These are phyloP conservation scores for Metarhizium guizhouense DNA, from an alignment of 2,329 filamentous ascomycete species.

Conservation along the genomic window DNA sequence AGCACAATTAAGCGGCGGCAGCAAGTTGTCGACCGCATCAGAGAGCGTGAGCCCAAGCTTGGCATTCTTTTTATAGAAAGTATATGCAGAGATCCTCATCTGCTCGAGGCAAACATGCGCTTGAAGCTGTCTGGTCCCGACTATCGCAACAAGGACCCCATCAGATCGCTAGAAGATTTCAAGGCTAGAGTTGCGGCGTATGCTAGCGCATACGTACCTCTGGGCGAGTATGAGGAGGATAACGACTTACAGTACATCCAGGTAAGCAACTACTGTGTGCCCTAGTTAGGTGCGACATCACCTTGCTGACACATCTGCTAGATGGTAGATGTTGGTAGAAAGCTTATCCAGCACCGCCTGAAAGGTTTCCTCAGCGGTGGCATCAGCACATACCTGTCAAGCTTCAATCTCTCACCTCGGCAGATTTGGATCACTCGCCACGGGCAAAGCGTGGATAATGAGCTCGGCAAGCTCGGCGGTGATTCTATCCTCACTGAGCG, in stretches of 20 bases:
- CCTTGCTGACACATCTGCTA: conserved; percentile 27
- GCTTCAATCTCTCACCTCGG: conserved; percentile 89
- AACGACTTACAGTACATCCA: conserved; percentile 91
- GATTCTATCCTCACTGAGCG: conserved; percentile 77
- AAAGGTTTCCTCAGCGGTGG: conserved; percentile 87
- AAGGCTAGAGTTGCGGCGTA: conserved; percentile 87
- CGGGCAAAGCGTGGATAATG: conserved; percentile 84
- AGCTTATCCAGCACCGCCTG: conserved; percentile 83
- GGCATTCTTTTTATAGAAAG: conserved; percentile 95
- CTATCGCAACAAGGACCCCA: conserved; percentile 88
- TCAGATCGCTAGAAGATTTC: conserved; percentile 79
- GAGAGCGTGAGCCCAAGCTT: conserved; percentile 72
- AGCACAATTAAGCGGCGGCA: conserved; percentile 83
- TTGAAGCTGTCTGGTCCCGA: conserved; percentile 92
- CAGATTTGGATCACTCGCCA: conserved; percentile 98
- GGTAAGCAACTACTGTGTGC: conserved; percentile 26
- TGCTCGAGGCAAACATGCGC: conserved; percentile 94
- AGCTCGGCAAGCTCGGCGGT: conserved; percentile 80
- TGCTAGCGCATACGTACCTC: conserved; percentile 84
- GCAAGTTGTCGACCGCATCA: conserved; percentile 75
- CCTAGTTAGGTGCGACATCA: neutral
- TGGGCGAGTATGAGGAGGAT: conserved; percentile 85
- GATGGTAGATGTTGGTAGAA: conserved; percentile 96
- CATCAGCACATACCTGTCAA: conserved; percentile 89
- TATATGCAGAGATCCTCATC: conserved; percentile 73